Base-by-base conservation (phyloP, 2,329 filamentous ascomycete species). In the Thielaviopsis musarum region DNA sequence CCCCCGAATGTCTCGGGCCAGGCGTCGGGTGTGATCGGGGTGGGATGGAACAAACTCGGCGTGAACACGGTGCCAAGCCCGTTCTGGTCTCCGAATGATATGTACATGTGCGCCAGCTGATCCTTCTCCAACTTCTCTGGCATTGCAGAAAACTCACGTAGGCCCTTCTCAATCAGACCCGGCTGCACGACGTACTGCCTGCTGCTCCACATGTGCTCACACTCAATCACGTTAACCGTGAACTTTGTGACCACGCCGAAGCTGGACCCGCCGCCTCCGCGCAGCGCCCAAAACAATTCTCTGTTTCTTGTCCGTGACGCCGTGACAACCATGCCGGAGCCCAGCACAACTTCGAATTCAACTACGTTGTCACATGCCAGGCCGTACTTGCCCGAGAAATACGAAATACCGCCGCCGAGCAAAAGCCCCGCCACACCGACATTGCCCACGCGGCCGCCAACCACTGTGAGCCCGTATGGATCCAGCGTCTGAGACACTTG, bases 271-370 rank as follows among this genome's bases (percentile, higher is more conserved):
- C 77, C 76, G n/a, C 78, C 78, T 10, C 56, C 56, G 45, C 72
- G 70, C 1, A 82, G 70, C 1, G 79, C 80, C 77, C 78, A 82
- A 67, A 77, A 82, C 2, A 83, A 69, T 58, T 82, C 78, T 0
- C 70, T 61, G 59, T 80, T 71, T n/a, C 45, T 22, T 1, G 67
- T 66, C 2, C 65, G 67, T 5, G 69, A 73, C 1, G 74, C 77
- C 1, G 68, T 71, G 1, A 77, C 64, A 17, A 75, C 65, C 15
- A 68, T 61, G 1, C 78, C 78, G 26, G 67, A 66, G 0, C 72
- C 74, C 10, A 74, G 72, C 1, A 80, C 70, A 2, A 77, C 71
- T 62, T 69, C 70, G 59, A 75, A 75, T 56, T 69, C 70, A 28
- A 67, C 60, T 1, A 77, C 70, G 34, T 71, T 74, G 59, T 77